Evolutionary conservation across 2,329 filamentous ascomycete species (phyloP).

Genomic region (Periconia sp.): DNA sequence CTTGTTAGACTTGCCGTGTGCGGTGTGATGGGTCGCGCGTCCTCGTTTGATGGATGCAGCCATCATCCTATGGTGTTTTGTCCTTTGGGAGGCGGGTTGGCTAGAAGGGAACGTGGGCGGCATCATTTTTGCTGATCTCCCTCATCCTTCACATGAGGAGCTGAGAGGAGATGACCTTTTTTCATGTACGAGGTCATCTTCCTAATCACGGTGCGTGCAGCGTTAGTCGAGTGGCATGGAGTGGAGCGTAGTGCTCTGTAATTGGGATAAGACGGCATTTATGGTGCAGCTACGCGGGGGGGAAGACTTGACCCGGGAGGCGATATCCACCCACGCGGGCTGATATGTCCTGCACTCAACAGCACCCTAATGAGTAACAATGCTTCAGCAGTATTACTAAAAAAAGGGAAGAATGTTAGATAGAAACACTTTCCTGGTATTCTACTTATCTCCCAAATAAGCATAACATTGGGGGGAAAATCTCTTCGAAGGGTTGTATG

Average conservation of each 20-base stretch:
- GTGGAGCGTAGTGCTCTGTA: neutral
- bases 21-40: neutral
- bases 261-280: too few relatives aligned
- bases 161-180: too few relatives aligned
- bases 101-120: neutral
- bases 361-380: too few relatives aligned
- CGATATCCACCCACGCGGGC: too few relatives aligned
- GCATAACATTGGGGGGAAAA: too few relatives aligned
- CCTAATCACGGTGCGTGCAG: neutral
- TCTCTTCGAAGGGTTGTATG: too few relatives aligned
- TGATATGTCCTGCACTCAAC: too few relatives aligned
- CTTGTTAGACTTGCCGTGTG: too few relatives aligned
- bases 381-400: too few relatives aligned
- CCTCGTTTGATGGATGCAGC: neutral
- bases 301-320: neutral
- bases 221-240: neutral
- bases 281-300: neutral
- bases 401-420: too few relatives aligned
- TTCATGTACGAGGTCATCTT: neutral
- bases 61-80: neutral
- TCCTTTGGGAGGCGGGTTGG: neutral
- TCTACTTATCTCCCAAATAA: too few relatives aligned
- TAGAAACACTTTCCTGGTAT: too few relatives aligned
- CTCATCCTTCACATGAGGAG: neutral
- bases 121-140: neutral